These are phyloP conservation scores for Aspergillus egyptiacus DNA, from an alignment of 495 filamentous ascomycete species.

Conservation along the genomic window DNA sequence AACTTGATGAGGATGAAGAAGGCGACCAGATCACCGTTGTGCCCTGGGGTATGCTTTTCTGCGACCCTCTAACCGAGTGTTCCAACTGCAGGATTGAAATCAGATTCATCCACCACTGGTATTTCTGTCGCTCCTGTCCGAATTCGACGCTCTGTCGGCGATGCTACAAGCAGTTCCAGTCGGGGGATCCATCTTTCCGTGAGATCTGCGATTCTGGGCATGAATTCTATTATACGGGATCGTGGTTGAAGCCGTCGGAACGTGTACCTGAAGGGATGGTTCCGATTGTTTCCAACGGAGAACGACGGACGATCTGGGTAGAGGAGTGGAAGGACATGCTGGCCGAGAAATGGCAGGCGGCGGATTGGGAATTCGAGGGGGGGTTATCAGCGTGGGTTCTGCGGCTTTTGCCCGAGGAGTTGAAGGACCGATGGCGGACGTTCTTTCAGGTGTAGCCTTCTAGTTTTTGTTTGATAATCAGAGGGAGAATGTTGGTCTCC, in stretches of 20 bases:
- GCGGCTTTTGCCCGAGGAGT: background rate
- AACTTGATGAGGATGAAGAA: background rate
- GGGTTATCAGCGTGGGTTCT: background rate
- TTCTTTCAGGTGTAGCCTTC: background rate
- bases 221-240: conserved; percentile 6
- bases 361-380: background rate
- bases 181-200: too few species aligned
- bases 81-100: conserved; percentile 6
- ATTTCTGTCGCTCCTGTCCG: conserved; percentile 9
- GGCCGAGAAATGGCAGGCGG: conserved; percentile 1
- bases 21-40: background rate
- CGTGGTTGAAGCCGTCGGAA: background rate
- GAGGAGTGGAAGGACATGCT: conserved; percentile 9
- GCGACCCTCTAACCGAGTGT: conserved; percentile 1
- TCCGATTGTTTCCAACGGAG: background rate
- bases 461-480: too few species aligned
- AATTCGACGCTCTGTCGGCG: background rate
- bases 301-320: background rate
- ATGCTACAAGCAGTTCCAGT: background rate
- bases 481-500: too few species aligned
- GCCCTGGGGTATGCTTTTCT: too few species aligned
- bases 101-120: background rate
- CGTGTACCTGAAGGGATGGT: background rate
- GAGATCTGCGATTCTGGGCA: conserved; percentile 4
- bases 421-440: background rate